A percentile compares a stretch with the other conserved stretches of the same genome.
phyloP scores from a whole-genome alignment of 2,329 filamentous ascomycete species.

The Pseudocercospora musae region DNA sequence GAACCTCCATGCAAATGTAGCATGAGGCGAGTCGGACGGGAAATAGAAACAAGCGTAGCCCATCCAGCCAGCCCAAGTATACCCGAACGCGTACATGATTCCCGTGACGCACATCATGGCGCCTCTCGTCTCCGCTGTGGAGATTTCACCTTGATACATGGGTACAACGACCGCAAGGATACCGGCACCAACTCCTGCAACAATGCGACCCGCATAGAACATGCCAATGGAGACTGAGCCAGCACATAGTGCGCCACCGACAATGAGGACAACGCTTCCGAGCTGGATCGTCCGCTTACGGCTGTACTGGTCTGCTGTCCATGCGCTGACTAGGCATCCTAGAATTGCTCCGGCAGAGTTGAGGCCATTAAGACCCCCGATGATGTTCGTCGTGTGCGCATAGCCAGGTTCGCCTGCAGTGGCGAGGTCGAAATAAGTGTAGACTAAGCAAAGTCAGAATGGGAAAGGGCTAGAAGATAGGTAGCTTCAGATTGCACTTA shows the following conservation, averaged over 20 bases:
- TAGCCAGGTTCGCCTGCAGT: conserved; percentile 41
- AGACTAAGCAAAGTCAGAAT: conserved; percentile 29
- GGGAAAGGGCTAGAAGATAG: no score
- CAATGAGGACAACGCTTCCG: conserved; percentile 37
- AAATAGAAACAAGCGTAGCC: conserved; percentile 42
- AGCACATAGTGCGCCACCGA: conserved; percentile 42
- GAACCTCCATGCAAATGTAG: conserved; percentile 46
- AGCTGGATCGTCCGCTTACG: conserved; percentile 40
- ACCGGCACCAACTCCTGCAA: conserved; percentile 40
- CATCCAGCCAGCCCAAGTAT: conserved; percentile 41
- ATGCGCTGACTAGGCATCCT: conserved; percentile 39
- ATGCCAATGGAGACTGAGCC: conserved; percentile 39
- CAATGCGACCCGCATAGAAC: conserved; percentile 41
- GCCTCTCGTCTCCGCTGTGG: conserved; percentile 39
- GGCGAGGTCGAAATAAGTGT: conserved; percentile 42
- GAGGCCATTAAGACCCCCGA: conserved; percentile 47
- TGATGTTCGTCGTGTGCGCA: conserved; percentile 41
- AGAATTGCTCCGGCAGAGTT: conserved; percentile 43
- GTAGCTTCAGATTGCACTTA: conserved; percentile 8
- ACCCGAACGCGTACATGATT: conserved; percentile 44
- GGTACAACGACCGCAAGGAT: conserved; percentile 31
- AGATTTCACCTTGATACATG: conserved; percentile 43
- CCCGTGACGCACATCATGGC: conserved; percentile 42
- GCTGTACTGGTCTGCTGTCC: conserved; percentile 39
- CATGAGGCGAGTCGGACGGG: conserved; percentile 30